Evolutionary conservation across 2,329 filamentous ascomycete species (phyloP).

Genomic region (Cadophora gregata): DNA sequence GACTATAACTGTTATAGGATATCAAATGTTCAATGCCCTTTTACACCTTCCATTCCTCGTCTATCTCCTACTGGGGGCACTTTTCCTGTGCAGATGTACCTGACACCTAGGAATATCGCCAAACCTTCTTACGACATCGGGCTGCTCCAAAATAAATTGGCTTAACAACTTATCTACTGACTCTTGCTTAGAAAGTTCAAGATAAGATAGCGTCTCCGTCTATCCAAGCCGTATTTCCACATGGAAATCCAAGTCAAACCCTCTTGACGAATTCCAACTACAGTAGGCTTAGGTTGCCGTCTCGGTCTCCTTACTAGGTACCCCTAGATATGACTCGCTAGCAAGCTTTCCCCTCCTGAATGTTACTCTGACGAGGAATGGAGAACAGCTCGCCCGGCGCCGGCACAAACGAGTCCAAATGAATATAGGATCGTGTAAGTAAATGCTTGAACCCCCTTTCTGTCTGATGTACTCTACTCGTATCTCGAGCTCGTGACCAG

Average conservation of each 20-base stretch:
- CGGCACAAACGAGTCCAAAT: background rate
- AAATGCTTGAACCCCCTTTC: background rate
- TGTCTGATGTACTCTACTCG: background rate
- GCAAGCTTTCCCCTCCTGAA: background rate
- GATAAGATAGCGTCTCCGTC: background rate
- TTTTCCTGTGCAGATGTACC: background rate
- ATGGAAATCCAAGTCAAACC: background rate
- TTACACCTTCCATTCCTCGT: background rate
- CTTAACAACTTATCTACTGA: background rate
- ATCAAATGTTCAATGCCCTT: background rate
- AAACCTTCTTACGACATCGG: background rate
- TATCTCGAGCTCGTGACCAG: slow-evolving; percentile 8
- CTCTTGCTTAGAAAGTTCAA: background rate
- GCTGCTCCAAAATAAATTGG: background rate
- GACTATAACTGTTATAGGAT: background rate
- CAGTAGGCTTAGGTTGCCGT: background rate
- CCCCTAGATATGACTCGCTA: slow-evolving; percentile 1
- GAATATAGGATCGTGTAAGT: background rate
- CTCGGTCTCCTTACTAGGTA: slow-evolving; percentile 6
- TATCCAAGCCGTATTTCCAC: background rate
- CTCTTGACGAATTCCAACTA: background rate
- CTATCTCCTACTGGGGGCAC: too few relatives aligned
- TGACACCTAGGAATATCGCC: background rate
- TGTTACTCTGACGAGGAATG: too few relatives aligned
- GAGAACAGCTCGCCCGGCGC: background rate